phyloP scores from a whole-genome alignment of 2,329 filamentous ascomycete species.

The Uncinocarpus reesii region DNA sequence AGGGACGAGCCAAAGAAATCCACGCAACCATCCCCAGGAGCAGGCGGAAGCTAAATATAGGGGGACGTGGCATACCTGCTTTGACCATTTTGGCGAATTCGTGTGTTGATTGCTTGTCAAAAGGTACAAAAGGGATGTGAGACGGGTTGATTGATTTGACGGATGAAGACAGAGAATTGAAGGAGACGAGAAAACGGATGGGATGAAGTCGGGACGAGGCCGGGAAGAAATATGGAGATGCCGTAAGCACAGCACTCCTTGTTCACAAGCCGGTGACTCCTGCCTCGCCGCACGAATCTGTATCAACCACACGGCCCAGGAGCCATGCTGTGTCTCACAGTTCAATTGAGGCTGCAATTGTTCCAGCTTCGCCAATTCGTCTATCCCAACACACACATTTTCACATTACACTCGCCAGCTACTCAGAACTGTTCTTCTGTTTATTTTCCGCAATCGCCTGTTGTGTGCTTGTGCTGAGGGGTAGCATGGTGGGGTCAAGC shows the following conservation, averaged over 20 bases:
- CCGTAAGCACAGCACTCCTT: slow-evolving; percentile 1
- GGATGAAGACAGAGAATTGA: neutral
- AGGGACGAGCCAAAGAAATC: neutral
- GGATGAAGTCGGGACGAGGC: neutral
- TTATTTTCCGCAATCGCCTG: neutral
- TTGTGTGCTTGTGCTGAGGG: neutral
- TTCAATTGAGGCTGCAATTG: neutral
- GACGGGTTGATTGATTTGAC: neutral
- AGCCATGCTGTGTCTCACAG: neutral
- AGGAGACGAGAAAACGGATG: neutral
- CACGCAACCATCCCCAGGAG: neutral
- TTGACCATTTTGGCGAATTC: slow-evolving; percentile 86
- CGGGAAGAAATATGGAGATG: neutral
- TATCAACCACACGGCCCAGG: neutral
- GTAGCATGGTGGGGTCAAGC: neutral
- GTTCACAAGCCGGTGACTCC: neutral
- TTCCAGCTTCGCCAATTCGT: neutral
- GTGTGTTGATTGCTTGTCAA: slow-evolving; percentile 10
- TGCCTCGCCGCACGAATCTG: too few relatives aligned
- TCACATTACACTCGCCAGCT: neutral
- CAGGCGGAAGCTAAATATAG: slow-evolving; percentile 8
- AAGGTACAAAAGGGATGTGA: too few relatives aligned
- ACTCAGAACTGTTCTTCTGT: neutral
- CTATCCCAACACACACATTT: too few relatives aligned
- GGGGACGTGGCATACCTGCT: slow-evolving; percentile 59